phyloP scores from a whole-genome alignment of 2,329 filamentous ascomycete genomes.

The Aspergillus arachidicola region DNA sequence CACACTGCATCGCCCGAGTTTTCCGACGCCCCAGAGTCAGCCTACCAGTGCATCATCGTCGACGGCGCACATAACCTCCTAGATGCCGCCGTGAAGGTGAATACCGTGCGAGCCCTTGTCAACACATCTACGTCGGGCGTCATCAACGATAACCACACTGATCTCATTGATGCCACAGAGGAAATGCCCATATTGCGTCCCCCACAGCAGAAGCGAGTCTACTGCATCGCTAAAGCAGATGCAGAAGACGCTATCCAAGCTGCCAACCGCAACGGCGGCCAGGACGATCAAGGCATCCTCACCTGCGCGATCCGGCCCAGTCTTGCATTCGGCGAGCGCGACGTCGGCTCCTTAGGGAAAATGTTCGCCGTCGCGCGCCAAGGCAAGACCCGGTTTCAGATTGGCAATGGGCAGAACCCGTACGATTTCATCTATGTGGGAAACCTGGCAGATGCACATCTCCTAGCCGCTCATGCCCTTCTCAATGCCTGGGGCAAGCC shows the following conservation, averaged over 20 bases:
- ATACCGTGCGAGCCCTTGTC: constrained; percentile 6
- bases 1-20: constrained; percentile 14
- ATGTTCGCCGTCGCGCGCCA: constrained; percentile 8
- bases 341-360: constrained; percentile 3
- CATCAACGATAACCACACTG: constrained; percentile 11
- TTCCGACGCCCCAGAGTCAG: constrained; percentile 3
- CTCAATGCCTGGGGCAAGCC: constrained; percentile 3
- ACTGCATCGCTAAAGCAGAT: constrained; percentile 11
- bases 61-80: constrained; percentile 5
- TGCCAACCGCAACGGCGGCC: constrained; percentile 6
- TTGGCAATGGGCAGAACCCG: constrained; percentile 6
- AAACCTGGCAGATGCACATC: constrained; percentile 8
- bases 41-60: constrained; percentile 4
- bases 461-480: constrained; percentile 3
- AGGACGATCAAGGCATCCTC: neutral
- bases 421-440: constrained; percentile 12
- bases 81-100: neutral
- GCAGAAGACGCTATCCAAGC: constrained; percentile 10
- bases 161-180: constrained; percentile 8
- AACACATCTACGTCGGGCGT: constrained; percentile 11
- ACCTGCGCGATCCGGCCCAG: constrained; percentile 4
- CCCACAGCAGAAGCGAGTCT: constrained; percentile 6
- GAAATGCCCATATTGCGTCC: constrained; percentile 3
- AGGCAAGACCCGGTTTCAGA: constrained; percentile 8
- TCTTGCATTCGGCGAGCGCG: constrained; percentile 8